phyloP scores from a whole-genome alignment of 2,329 filamentous ascomycete genomes.

The Aspergillus pseudotamarii region DNA sequence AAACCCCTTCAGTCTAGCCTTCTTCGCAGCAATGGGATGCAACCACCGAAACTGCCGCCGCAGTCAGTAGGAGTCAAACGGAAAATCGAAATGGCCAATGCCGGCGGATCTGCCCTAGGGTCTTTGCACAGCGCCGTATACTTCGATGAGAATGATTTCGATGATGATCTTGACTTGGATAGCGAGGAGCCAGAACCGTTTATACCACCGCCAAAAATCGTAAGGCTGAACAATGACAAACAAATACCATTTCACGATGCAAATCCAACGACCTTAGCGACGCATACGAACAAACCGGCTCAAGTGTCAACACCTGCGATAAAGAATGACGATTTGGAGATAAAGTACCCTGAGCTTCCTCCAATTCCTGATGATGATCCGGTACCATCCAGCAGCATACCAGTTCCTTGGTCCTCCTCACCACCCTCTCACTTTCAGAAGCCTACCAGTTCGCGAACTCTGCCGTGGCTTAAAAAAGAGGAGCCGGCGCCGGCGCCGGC shows the following conservation, averaged over 20 bases:
- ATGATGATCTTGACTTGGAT: slow-evolving; percentile 78
- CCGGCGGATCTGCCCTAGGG: slow-evolving; percentile 37
- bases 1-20: slow-evolving; percentile 39
- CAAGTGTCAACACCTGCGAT: slow-evolving; percentile 10
- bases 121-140: slow-evolving; percentile 56
- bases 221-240: slow-evolving; percentile 9
- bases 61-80: slow-evolving; percentile 39
- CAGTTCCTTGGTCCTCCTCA: slow-evolving; percentile 71
- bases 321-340: slow-evolving; percentile 23
- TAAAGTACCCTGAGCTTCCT: slow-evolving; percentile 43
- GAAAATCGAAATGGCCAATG: slow-evolving; percentile 39
- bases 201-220: slow-evolving; percentile 23
- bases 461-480: slow-evolving; percentile 59
- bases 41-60: slow-evolving; percentile 24
- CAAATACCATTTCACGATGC: slow-evolving; percentile 8
- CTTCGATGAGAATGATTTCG: slow-evolving; percentile 82
- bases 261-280: background rate
- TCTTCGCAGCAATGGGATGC: slow-evolving; percentile 28
- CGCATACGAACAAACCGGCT: background rate
- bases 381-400: slow-evolving; percentile 55
- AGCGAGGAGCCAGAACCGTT: slow-evolving; percentile 36
- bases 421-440: slow-evolving; percentile 49
- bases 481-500: slow-evolving; percentile 21
- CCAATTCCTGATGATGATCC: slow-evolving; percentile 30
- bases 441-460: slow-evolving; percentile 62